A percentile compares a stretch with the other conserved stretches of the same genome.
Conservation (phyloP, 139 green algal genomes). For the Chlamydomonas asymmetrica region DNA sequence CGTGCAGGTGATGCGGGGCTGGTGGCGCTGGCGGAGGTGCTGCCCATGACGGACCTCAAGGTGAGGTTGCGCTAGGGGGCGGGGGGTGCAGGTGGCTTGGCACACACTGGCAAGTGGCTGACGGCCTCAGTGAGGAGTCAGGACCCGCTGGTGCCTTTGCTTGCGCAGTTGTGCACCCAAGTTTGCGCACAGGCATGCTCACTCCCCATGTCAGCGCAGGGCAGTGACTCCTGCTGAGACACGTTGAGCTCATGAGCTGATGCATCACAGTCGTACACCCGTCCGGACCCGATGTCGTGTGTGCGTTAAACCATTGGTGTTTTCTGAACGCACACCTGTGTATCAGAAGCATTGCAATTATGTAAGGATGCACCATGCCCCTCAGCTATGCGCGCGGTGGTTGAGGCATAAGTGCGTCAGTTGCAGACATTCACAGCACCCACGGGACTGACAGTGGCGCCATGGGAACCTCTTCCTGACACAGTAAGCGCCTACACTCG, state of each 20-base stretch:
- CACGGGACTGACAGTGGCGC: not conserved
- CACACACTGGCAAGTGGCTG: not conserved
- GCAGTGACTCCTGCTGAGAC: no score
- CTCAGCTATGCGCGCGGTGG: no score
- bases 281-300: no score
- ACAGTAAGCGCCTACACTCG: not conserved
- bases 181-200: not conserved
- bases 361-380: no score
- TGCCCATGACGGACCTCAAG: conserved; percentile 28
- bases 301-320: no score
- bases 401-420: not conserved
- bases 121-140: not conserved
- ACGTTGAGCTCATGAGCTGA: no score
- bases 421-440: no score
- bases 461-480: not conserved
- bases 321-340: no score
- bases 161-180: no score
- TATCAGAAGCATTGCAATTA: no score
- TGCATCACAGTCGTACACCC: no score
- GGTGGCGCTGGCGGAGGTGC: conserved; percentile 38
- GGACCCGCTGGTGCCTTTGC: not conserved
- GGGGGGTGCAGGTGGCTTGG: not conserved
- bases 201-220: not conserved
- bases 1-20: conserved; percentile 23
- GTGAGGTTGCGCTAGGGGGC: not conserved